These are phyloP conservation scores for Taphrina populina DNA, from an alignment of 1,139 yeast genomes.

Conservation along the genomic window DNA sequence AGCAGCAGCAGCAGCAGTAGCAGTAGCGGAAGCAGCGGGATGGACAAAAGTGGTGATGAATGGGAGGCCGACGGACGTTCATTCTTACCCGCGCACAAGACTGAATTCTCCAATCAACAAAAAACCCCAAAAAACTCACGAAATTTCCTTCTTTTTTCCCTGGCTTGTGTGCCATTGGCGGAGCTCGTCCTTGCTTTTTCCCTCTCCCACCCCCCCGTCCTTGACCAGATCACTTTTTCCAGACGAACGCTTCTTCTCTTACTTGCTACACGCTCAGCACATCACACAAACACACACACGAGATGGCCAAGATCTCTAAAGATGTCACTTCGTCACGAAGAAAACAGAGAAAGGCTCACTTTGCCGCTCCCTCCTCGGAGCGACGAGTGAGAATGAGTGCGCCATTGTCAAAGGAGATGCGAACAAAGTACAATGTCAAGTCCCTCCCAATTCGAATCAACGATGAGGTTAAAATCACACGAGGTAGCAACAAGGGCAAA, in stretches of 20 bases:
- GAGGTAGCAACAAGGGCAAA: slow-evolving; percentile 99
- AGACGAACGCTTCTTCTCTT: not conserved
- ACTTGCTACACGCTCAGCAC: not conserved
- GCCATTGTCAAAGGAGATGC: slow-evolving; percentile 98
- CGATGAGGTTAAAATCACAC: slow-evolving; percentile 91
- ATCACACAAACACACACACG: not conserved
- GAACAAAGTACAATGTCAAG: slow-evolving; percentile 84
- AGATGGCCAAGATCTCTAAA: slow-evolving; percentile 34
- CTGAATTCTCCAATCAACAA: too few species aligned
- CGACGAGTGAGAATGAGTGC: slow-evolving; percentile 97
- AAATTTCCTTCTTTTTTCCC: too few species aligned
- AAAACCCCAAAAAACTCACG: too few species aligned
- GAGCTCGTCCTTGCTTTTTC: too few species aligned
- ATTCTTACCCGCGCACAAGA: too few species aligned
- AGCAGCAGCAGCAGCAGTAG: too few species aligned
- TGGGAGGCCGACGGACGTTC: too few species aligned
- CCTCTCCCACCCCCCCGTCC: too few species aligned
- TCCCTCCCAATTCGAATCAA: slow-evolving; percentile 98
- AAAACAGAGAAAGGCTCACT: slow-evolving; percentile 99
- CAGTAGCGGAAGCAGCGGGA: too few species aligned
- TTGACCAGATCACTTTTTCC: too few species aligned
- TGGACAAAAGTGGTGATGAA: too few species aligned
- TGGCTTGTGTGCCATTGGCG: too few species aligned
- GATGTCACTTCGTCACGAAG: slow-evolving; percentile 99
- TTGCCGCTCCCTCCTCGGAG: slow-evolving; percentile 94